These are phyloP conservation scores for Suhomyces coccinellae DNA, from an alignment of 1,139 yeast genomes.

Conservation along the genomic window DNA sequence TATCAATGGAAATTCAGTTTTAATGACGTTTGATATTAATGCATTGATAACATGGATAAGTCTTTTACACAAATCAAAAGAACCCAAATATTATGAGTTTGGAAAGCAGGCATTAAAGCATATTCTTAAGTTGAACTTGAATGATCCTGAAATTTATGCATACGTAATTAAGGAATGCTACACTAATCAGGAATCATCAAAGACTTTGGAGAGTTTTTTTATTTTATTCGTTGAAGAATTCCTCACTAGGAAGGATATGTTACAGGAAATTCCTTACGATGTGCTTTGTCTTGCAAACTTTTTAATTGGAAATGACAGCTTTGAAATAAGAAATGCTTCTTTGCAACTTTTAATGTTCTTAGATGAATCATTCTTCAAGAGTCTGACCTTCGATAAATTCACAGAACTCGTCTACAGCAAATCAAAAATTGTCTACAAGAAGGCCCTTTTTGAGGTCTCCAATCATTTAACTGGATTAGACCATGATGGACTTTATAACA, in stretches of 20 bases:
- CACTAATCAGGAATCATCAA: constrained; percentile 49
- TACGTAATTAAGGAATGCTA: constrained; percentile 74
- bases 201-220: constrained; percentile 67
- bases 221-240: constrained; percentile 67
- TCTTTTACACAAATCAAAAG: constrained; percentile 59
- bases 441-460: constrained; percentile 71
- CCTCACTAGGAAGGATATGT: constrained; percentile 33
- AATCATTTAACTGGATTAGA: constrained; percentile 59
- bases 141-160: constrained; percentile 54
- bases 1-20: constrained; percentile 43
- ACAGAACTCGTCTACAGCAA: constrained; percentile 64
- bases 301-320: constrained; percentile 66
- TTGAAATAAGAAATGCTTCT: constrained; percentile 62
- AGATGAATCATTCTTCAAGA: constrained; percentile 54
- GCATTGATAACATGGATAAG: constrained; percentile 78
- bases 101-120: constrained; percentile 77
- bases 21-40: constrained; percentile 68
- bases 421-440: constrained; percentile 73
- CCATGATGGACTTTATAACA: constrained; percentile 56
- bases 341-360: constrained; percentile 56
- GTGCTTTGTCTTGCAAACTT: constrained; percentile 64
- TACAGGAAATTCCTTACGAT: constrained; percentile 51
- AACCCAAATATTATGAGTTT: constrained; percentile 58
- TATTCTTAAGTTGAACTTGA: constrained; percentile 60
- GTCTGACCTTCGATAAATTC: constrained; percentile 39